Evolutionary conservation across 2,329 filamentous ascomycete genomes (phyloP), one percentile per base, ranked within the genome.

Genomic region (Chlorencoelia australis): DNA sequence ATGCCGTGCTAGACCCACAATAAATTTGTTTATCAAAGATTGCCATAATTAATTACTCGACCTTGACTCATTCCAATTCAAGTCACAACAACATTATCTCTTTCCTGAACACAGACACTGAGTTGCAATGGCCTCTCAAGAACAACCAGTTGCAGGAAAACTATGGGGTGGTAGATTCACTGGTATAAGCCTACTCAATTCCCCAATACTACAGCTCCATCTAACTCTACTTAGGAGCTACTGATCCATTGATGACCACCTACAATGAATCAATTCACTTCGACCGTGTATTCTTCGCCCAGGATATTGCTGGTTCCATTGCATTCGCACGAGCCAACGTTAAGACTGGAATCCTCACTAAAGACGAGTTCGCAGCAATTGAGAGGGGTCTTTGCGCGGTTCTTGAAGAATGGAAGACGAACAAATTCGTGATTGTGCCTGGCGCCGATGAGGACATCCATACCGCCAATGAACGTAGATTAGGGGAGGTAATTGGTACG

Each of bases 401-500:
- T 14, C 54, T 65, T 58, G 50, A 67, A 39, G 71, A 78, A 55
- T 78, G 71, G 71, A 58, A 65, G 33, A 41, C 51, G 1, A 66
- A 57, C 22, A 64, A 54, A 2, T 77, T 77, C 56, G 54, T 54
- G 30, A 70, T 74, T 43, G 58, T 68, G 22, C 63, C 69, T 1
- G 64, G 65, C 33, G 64, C 67, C 19, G 70, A 76, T 49, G 75
- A 79, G 25, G 45, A 50, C n/a, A 80, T 82, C 43, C 77, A 82
- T 58, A 82, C 78, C 1, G 77, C 77, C 39, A 82, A 82, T 48
- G 78, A 82, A 61, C 75, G 80, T 37, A 72, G 80, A 2, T 61
- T 85, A 2, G 81, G 83, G 34, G 87, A 94, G 65, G 71, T 94
- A 44, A 88, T 94, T 44, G 85, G 87, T 52, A 88, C 82, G 59